Base-by-base conservation (phyloP, 1,284 basidiomycete genomes). In the Tylopilus orsonianus region DNA sequence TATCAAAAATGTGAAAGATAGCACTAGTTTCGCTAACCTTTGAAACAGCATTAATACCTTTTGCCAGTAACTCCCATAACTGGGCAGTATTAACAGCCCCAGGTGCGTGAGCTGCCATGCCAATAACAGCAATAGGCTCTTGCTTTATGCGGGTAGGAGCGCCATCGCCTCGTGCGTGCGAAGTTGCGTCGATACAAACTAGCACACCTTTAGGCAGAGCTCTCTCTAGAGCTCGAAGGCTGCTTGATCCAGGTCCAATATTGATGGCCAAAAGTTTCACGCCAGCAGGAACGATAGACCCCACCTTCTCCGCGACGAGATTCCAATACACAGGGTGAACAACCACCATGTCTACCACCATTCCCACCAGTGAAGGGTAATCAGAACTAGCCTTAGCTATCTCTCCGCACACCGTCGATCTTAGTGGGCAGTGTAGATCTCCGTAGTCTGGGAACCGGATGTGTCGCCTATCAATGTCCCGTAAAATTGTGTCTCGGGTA, bases 41-140 rank as follows among this genome's bases (percentile, higher is more conserved):
- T 26, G 77, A 67, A 27, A 83, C 59, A 1, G 80, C 85, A 60
- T 80, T 82, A 29, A 75, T 61, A 8, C 84, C 83, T 26, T 75
- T 58, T 56, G 79, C 69, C 8, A 88, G 71, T 8, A 85, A 29
- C 13, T 75, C 64, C 86, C 86, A 87, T 3, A 88, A 68, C 41
- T 74, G 66, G 8, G 65, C 58, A 2, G 65, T 56, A 54, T 73
- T 69, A 1, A 65, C 58, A 5, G 84, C 82, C 1, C 82, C 80
- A 0, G 85, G 85, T 60, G 85, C 73, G 46, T 80, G 77, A 33
- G 80, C 71, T 2, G 83, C 79, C 83, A 87, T 86, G 8, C 85
- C 86, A 43, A 86, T 70, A 49, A 88, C 78, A 2, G 86, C 85
- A 41, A 87, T 78, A 3, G 81, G 75, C 41, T 81, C 79, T 51